Evolutionary conservation across 164 flowering plant genomes (phyloP).

Genomic region (Annona squamosa): DNA sequence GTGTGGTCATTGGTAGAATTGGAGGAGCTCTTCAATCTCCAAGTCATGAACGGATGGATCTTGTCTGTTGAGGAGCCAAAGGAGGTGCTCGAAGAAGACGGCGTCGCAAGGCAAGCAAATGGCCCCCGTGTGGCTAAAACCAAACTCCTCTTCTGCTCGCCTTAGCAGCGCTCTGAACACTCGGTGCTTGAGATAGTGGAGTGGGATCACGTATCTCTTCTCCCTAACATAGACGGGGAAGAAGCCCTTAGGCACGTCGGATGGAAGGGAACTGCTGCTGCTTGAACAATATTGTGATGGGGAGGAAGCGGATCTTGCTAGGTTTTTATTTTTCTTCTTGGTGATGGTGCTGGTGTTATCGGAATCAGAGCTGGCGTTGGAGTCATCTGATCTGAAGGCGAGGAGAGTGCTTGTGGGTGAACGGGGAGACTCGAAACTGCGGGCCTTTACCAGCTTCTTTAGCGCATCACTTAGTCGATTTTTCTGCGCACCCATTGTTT

Average conservation of each 20-base stretch:
- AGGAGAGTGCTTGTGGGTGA: constrained; percentile 13
- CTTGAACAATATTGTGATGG: not conserved
- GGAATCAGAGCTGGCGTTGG: not conserved
- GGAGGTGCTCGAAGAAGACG: constrained; percentile 16
- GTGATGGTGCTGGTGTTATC: not conserved
- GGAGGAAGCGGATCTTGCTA: not conserved
- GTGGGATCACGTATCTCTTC: constrained; percentile 14
- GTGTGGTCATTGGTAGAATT: constrained; percentile 3
- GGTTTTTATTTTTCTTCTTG: not conserved
- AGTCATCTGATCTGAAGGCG: not conserved
- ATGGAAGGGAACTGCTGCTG: not conserved
- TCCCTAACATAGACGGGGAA: constrained; percentile 14
- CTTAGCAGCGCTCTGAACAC: constrained; percentile 1
- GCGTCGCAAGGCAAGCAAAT: constrained; percentile 15
- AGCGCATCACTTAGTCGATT: constrained; percentile 5
- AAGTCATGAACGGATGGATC: constrained; percentile 10
- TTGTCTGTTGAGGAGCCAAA: constrained; percentile 12
- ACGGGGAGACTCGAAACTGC: not conserved
- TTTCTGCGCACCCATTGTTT: constrained; percentile 5
- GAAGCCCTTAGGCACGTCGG: constrained; percentile 13
- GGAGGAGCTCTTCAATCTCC: constrained; percentile 9
- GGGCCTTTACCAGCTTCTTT: constrained; percentile 5
- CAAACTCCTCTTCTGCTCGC: constrained; percentile 16
- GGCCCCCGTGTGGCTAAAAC: constrained; percentile 7
- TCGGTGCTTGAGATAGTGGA: constrained; percentile 6